Evolutionary conservation across 106 monocot genomes (phyloP).

Genomic region (Iris macrosiphon): DNA sequence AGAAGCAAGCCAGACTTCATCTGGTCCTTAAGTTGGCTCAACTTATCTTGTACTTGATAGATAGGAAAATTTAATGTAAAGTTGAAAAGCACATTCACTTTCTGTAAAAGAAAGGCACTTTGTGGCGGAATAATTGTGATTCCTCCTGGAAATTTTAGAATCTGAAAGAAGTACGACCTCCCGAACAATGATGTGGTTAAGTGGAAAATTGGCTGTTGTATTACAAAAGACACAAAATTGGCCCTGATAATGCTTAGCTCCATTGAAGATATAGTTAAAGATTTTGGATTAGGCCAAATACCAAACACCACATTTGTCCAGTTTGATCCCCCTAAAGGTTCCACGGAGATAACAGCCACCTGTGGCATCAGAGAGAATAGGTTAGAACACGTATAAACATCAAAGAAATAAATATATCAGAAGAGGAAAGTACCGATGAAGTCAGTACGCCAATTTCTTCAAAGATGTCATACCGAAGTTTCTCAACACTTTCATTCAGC

Average conservation of each 20-base stretch:
- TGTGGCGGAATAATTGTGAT: constrained; percentile 84
- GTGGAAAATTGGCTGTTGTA: constrained; percentile 47
- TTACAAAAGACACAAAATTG: constrained; percentile 55
- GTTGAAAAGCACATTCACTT: constrained; percentile 61
- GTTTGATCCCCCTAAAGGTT: constrained; percentile 42
- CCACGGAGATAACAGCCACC: constrained; percentile 51
- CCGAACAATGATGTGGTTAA: constrained; percentile 78
- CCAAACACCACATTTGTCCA: constrained; percentile 87
- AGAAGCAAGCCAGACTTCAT: constrained; percentile 79
- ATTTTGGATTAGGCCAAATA: constrained; percentile 64
- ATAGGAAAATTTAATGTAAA: constrained; percentile 87
- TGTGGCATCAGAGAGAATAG: constrained; percentile 11
- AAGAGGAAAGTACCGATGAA: constrained; percentile 47
- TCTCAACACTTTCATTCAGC: constrained; percentile 41
- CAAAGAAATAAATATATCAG: too few relatives aligned
- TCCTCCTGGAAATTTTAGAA: constrained; percentile 80
- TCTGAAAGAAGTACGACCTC: constrained; percentile 71
- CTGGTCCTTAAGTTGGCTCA: constrained; percentile 65
- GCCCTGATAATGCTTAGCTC: constrained; percentile 66
- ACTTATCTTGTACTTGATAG: constrained; percentile 48
- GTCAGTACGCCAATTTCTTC: constrained; percentile 76
- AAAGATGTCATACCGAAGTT: constrained; percentile 78
- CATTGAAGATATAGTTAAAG: constrained; percentile 56
- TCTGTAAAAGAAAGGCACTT: constrained; percentile 79
- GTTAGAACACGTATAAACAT: constrained; percentile 13